A percentile compares a stretch with the other conserved stretches of the same genome.
phyloP scores from a whole-genome alignment of 2,329 filamentous ascomycete species.

The Talaromyces amestolkiae region DNA sequence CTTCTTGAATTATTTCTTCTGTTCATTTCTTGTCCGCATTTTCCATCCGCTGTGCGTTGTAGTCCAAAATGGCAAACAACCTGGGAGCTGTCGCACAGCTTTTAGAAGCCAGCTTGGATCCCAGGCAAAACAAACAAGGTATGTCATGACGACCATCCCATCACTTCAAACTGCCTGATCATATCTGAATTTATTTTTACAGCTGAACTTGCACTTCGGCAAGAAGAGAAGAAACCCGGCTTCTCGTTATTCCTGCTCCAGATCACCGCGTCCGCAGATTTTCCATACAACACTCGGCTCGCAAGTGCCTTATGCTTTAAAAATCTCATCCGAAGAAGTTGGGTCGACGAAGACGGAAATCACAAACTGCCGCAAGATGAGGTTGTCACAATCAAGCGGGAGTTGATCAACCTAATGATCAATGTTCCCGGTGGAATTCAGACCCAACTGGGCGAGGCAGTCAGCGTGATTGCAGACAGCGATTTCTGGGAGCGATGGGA shows the following conservation, averaged over 20 bases:
- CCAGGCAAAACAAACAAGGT: constrained; percentile 86
- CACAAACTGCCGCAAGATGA: constrained; percentile 83
- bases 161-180: not conserved
- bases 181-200: constrained; percentile 21
- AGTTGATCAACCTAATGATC: constrained; percentile 96
- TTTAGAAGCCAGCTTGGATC: constrained; percentile 87
- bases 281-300: constrained; percentile 75
- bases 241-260: constrained; percentile 88
- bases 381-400: constrained; percentile 86
- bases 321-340: constrained; percentile 94
- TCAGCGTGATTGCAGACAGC: constrained; percentile 95
- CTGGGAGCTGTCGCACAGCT: constrained; percentile 70
- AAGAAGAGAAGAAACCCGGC: constrained; percentile 76
- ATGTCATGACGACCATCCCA: constrained; percentile 29
- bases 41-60: not conserved
- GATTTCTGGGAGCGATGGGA: constrained; percentile 97
- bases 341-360: constrained; percentile 91
- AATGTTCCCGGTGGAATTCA: constrained; percentile 83
- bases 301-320: constrained; percentile 94
- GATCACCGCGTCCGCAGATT: constrained; percentile 74
- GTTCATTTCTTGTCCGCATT: not conserved
- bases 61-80: constrained; percentile 57
- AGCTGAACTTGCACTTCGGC: constrained; percentile 80
- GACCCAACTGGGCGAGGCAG: constrained; percentile 90
- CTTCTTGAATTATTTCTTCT: not conserved